These are phyloP conservation scores for Candida silvicultrix DNA, from an alignment of 805 yeast species.

Conservation along the genomic window DNA sequence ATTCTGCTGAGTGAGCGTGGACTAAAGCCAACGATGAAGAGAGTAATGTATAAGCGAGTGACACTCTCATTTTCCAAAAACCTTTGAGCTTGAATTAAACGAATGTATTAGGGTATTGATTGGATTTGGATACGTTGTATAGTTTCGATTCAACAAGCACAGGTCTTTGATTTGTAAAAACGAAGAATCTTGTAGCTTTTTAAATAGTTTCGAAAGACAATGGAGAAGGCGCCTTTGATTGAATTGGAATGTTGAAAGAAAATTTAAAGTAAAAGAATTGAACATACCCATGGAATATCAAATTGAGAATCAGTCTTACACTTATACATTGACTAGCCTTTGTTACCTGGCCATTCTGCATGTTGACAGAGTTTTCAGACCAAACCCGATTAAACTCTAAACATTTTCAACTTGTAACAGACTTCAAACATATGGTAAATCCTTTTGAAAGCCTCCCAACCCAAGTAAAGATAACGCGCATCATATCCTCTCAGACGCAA, in stretches of 20 bases:
- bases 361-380: not conserved
- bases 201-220: too few species aligned
- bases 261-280: not conserved
- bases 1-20: not conserved
- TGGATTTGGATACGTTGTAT: not conserved
- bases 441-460: not conserved
- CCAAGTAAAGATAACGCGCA: not conserved
- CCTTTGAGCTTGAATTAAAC: not conserved
- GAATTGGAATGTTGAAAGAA: not conserved
- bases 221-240: not conserved
- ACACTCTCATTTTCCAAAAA: not conserved
- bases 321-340: not conserved
- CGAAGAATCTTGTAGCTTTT: too few species aligned
- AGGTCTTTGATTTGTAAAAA: too few species aligned
- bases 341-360: not conserved
- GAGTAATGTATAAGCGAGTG: not conserved
- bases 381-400: not conserved
- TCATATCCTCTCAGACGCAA: too few species aligned
- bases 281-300: not conserved
- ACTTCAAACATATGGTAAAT: not conserved
- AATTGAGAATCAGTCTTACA: not conserved
- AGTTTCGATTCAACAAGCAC: too few species aligned
- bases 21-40: not conserved
- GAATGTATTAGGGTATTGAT: not conserved
- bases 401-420: not conserved